A percentile compares a stretch with the other conserved stretches of the same genome.
Conservation (phyloP, 257 asterid species). For the Catharanthus roseus region DNA sequence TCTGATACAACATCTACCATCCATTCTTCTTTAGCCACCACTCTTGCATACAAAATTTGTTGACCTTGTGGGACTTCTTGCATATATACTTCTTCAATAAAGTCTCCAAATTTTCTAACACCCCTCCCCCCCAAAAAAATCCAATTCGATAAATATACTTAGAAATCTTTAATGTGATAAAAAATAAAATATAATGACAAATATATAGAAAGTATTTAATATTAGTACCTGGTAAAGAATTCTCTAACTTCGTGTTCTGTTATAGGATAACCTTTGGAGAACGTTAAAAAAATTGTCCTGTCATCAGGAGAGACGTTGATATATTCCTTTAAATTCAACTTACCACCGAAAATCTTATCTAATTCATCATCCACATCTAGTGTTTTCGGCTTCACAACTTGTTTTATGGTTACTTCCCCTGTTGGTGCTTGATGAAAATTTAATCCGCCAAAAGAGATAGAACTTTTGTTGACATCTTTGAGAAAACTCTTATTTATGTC, state of each 20-base stretch:
- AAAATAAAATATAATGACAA: not conserved
- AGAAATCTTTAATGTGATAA: not conserved
- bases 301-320: conserved; percentile 41
- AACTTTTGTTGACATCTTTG: not conserved
- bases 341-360: conserved; percentile 18
- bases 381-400: not conserved
- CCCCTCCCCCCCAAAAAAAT: not conserved
- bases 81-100: conserved; percentile 53
- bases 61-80: conserved; percentile 59
- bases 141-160: not conserved
- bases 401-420: not conserved
- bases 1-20: conserved; percentile 34
- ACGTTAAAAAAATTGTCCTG: conserved; percentile 67
- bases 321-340: conserved; percentile 13
- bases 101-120: conserved; percentile 65
- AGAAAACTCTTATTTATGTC: conserved; percentile 25
- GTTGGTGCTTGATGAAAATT: not conserved
- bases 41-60: conserved; percentile 57
- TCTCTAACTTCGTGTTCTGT: conserved; percentile 46
- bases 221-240: conserved; percentile 51
- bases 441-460: not conserved
- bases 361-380: conserved; percentile 1
- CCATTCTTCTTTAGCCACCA: conserved; percentile 35
- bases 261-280: conserved; percentile 68
- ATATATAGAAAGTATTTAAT: not conserved